Conservation (phyloP, 192 early-diverging fungal species). For the Backusella tuberculispora region DNA sequence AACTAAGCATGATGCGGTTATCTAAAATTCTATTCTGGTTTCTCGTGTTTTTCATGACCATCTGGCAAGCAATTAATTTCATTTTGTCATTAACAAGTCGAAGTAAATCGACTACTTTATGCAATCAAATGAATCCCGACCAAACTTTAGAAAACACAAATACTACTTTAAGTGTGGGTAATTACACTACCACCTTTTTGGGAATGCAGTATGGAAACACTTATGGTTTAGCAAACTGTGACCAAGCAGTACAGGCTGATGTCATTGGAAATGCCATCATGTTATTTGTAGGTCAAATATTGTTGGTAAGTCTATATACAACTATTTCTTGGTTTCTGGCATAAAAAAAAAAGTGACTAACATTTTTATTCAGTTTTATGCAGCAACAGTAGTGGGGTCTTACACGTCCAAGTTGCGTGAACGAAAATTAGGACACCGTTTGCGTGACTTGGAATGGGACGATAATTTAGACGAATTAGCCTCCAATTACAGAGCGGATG, state of each 20-base stretch:
- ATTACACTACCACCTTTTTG: constrained; percentile 30
- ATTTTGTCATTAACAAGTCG: constrained; percentile 31
- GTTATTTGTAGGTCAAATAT: constrained; percentile 34
- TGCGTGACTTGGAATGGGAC: constrained; percentile 41
- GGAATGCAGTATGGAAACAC: constrained; percentile 37
- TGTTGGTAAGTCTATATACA: constrained; percentile 29
- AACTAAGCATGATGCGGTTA: constrained; percentile 33
- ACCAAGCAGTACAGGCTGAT: constrained; percentile 38
- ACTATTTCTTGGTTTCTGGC: neutral
- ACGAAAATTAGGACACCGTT: constrained; percentile 36
- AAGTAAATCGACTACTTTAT: constrained; percentile 10
- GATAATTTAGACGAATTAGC: constrained; percentile 31
- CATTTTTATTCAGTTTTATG: constrained; percentile 30
- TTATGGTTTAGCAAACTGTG: constrained; percentile 40
- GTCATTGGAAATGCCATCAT: constrained; percentile 33
- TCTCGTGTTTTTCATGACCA: constrained; percentile 21
- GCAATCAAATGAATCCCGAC: constrained; percentile 15
- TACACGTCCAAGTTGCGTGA: constrained; percentile 31
- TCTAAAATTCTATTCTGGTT: constrained; percentile 36
- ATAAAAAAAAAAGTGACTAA: neutral
- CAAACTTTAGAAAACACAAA: neutral
- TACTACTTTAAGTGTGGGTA: constrained; percentile 13
- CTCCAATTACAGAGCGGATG: constrained; percentile 29
- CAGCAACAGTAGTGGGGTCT: constrained; percentile 28
- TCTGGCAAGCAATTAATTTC: constrained; percentile 34